Conservation (phyloP, 225 moss, liverwort and hornwort species). For the Rhytidiadelphus loreus region DNA sequence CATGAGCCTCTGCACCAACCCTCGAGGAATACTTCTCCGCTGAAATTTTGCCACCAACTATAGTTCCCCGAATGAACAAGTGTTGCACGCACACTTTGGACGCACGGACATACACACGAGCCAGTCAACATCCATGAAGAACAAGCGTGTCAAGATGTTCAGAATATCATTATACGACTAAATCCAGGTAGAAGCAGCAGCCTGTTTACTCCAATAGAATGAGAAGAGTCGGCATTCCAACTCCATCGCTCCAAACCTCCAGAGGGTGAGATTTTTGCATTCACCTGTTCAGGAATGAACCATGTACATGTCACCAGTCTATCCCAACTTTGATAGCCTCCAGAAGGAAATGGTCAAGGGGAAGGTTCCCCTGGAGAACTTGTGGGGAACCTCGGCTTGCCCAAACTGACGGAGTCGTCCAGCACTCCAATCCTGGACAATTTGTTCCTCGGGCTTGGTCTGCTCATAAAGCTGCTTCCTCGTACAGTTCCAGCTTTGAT, state of each 20-base stretch:
- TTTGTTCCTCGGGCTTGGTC: constrained; percentile 53
- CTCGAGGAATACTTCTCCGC: neutral
- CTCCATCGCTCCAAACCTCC: neutral
- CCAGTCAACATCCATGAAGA: neutral
- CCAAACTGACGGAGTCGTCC: constrained; percentile 40
- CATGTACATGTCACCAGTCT: constrained; percentile 9
- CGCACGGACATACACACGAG: neutral
- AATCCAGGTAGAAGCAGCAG: neutral
- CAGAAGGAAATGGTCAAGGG: constrained; percentile 1
- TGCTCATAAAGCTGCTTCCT: constrained; percentile 37
- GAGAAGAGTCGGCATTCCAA: neutral
- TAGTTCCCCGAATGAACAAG: neutral
- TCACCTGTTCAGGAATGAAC: constrained; percentile 10
- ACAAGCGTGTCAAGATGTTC: neutral
- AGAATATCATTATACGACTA: neutral
- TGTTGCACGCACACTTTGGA: neutral
- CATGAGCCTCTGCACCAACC: neutral
- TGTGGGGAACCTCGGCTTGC: constrained; percentile 18
- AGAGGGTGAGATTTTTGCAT: neutral
- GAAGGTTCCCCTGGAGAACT: constrained; percentile 26
- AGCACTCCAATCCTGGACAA: constrained; percentile 67
- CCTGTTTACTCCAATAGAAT: neutral
- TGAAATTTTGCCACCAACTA: neutral
- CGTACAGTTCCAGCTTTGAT: constrained; percentile 27
- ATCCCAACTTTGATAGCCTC: constrained; percentile 2